Percentiles rank a stretch among this genome's conserved stretches.
phyloP scores from a whole-genome alignment of 345 rosid species.

The Arabidopsis arenosa region DNA sequence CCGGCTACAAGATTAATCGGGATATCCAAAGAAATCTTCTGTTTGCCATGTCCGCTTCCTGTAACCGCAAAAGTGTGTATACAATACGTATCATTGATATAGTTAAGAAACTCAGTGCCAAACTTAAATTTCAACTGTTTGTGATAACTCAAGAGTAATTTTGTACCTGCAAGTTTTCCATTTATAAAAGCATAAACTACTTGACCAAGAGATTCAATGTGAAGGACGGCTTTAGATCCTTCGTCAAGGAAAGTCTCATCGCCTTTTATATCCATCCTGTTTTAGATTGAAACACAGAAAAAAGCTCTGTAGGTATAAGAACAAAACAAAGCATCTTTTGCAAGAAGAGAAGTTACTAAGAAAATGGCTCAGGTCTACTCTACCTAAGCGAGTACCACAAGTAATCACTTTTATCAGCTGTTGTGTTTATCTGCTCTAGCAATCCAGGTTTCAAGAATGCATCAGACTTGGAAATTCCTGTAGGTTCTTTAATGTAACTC shows the following conservation, averaged over 20 bases:
- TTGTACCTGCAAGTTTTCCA: conserved; percentile 75
- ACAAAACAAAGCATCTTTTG: background rate
- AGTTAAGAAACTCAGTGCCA: background rate
- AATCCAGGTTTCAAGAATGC: conserved; percentile 72
- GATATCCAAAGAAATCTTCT: conserved; percentile 66
- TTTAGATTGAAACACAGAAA: conserved; percentile 23
- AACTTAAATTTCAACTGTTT: conserved; percentile 5
- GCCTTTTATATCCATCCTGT: conserved; percentile 58
- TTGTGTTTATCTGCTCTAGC: conserved; percentile 84
- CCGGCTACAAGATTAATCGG: conserved; percentile 68
- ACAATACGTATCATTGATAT: conserved; percentile 16
- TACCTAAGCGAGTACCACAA: conserved; percentile 95
- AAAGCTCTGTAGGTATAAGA: background rate
- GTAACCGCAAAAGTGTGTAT: conserved; percentile 36
- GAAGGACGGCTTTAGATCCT: conserved; percentile 77
- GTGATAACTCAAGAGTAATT: conserved; percentile 3
- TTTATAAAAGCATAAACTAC: conserved; percentile 80
- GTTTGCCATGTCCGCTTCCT: conserved; percentile 69
- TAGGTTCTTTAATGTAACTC: conserved; percentile 84
- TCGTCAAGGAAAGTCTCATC: conserved; percentile 64
- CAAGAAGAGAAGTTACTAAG: background rate
- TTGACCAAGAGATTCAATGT: conserved; percentile 85
- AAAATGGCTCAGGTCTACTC: background rate
- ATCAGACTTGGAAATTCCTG: conserved; percentile 73
- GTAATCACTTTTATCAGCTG: conserved; percentile 87